Percentiles rank a stretch among this genome's conserved stretches.
Conservation (phyloP, 2,329 filamentous ascomycete genomes). For the Blastomyces gilchristii region DNA sequence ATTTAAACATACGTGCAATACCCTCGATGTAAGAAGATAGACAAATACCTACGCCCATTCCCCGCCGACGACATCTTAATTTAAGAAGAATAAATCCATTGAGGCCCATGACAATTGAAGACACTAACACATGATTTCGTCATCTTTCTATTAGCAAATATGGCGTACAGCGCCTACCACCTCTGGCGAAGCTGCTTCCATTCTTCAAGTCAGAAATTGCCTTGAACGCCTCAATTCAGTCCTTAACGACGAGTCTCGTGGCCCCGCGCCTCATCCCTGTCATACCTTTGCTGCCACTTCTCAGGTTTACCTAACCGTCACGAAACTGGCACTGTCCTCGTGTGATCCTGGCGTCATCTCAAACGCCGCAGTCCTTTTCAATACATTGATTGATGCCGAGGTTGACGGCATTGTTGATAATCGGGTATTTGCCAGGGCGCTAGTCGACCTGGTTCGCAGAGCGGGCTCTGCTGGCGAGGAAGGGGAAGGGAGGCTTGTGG, state of each 20-base stretch:
- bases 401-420: conserved; percentile 91
- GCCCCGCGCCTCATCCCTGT: conserved; percentile 82
- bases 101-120: neutral
- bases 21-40: conserved; percentile 40
- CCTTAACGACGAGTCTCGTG: conserved; percentile 78
- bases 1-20: conserved; percentile 53
- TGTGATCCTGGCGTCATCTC: conserved; percentile 78
- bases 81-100: neutral
- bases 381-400: conserved; percentile 87
- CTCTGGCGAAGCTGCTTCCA: conserved; percentile 40
- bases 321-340: conserved; percentile 76
- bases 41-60: neutral
- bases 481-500: conserved; percentile 79
- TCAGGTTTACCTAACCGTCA: conserved; percentile 80
- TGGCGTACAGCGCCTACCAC: conserved; percentile 48
- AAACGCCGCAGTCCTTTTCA: conserved; percentile 77
- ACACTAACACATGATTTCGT: conserved; percentile 7
- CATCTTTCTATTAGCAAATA: conserved; percentile 40
- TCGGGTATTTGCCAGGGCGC: conserved; percentile 68
- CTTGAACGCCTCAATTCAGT: conserved; percentile 53
- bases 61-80: neutral
- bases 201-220: conserved; percentile 41
- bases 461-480: conserved; percentile 61
- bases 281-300: conserved; percentile 76
- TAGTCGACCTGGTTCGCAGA: conserved; percentile 76